Evolutionary conservation across 2,329 filamentous ascomycete species (phyloP), one percentile per base, ranked within the genome.

Genomic region (Sarocladium brachiariae): DNA sequence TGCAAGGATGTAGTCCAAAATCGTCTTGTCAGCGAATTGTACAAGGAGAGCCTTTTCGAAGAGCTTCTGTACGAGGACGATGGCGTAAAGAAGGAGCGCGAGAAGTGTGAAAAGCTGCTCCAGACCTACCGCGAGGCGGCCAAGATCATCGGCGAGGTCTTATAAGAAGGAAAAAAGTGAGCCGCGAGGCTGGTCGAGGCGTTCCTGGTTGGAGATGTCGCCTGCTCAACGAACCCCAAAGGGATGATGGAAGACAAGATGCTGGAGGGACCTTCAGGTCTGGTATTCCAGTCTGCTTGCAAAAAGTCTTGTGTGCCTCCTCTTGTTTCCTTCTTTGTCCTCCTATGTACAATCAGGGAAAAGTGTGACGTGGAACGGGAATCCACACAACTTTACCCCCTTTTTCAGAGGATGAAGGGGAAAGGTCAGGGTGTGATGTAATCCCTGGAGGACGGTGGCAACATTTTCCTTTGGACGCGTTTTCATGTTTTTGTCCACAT

Each of bases 1-100:
- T 95, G 89, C 72, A 96, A 97, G 69, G 93, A 99, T 58, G 92
- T 92, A 11, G 91, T 99, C 27, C 93, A 99, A 70, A 99, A 99
- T 70, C 81, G 93, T 41, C 82, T 99, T 6, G 93, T 99, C 52
- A 96, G 88, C 65, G 89, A 96, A 66, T 76, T 99, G 48, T 99
- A 99, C 76, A 92, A 89, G 70, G 93, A 97, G 68, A 72, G 83
- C 30, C 73, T 96, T 30, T 97, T 97, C 61, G 84, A 90, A 59
- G 92, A 99, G 65, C 78, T 99, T 50, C 75, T 99, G 34, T 97
- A 99, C 69, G 93, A 99, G 69, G 93, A 99, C 63, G 93, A 99
- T 64, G 89, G 83, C 19, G 92, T 99, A 65, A 96, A 97, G 78
- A 91, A 90, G 63, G 92, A 97, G 72, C 83, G 92, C 55, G 92